Evolutionary conservation across 495 filamentous ascomycete species (phyloP).

Genomic region (Trichodelitschia bisporula): DNA sequence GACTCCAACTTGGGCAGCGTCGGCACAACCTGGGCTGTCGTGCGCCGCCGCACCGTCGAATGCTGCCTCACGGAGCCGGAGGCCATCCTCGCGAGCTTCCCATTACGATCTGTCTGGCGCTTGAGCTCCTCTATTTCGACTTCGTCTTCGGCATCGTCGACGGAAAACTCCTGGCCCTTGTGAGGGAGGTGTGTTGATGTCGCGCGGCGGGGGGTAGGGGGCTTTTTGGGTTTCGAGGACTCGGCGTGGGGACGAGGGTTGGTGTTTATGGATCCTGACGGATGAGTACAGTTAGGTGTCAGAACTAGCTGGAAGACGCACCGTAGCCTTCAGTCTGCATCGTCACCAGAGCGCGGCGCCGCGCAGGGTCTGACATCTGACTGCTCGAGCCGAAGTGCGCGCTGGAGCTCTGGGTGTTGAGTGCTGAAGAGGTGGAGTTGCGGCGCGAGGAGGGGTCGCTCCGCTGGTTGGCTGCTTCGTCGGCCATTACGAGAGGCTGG

Average conservation of each 20-base stretch:
- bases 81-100: constrained; percentile 7
- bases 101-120: too few relatives aligned
- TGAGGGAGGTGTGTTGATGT: constrained; percentile 55
- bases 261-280: neutral
- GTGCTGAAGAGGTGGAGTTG: too few relatives aligned
- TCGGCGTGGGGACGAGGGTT: neutral
- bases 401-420: too few relatives aligned
- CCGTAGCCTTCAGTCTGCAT: too few relatives aligned
- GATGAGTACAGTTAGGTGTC: too few relatives aligned
- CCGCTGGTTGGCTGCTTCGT: too few relatives aligned
- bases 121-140: constrained; percentile 33
- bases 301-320: too few relatives aligned
- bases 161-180: constrained; percentile 73
- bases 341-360: too few relatives aligned
- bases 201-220: constrained; percentile 39
- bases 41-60: constrained; percentile 49
- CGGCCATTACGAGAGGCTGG: too few relatives aligned
- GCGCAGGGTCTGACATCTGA: too few relatives aligned
- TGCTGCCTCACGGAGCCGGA: constrained; percentile 19
- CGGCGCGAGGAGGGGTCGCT: too few relatives aligned
- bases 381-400: too few relatives aligned
- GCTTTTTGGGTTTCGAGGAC: constrained; percentile 35
- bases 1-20: constrained; percentile 25
- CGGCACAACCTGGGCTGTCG: constrained; percentile 26
- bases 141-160: constrained; percentile 73